Base-by-base conservation (phyloP, 345 rosid genomes). In the Nephelium lappaceum region DNA sequence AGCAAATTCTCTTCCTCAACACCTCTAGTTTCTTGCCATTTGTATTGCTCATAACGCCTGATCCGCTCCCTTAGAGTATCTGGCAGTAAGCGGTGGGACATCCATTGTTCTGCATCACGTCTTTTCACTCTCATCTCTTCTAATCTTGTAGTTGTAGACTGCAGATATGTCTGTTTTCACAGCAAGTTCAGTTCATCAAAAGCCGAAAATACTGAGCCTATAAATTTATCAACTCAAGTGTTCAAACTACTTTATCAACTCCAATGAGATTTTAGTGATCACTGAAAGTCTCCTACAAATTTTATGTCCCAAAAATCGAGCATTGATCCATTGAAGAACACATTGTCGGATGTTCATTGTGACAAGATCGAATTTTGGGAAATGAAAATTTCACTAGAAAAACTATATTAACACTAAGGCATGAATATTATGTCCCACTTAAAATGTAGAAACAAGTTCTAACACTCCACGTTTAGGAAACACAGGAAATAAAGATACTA, bases 91-190 rank as follows among this genome's bases (percentile, higher is more conserved):
- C 93, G 91, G 64, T 89, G 93, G 70, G 92, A 75, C 98, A 95
- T 95, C 98, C 98, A 95, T 81, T 91, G 95, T 58, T 95, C 97
- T 0, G 93, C 94, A 15, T 95, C 98, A 77, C 90, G 84, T 77
- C 98, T 87, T 83, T 91, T 95, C 60, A 93, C 89, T 83, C 93
- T 90, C 97, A 95, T 95, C 81, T 93, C 93, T 82, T 95, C 98
- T 84, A 91, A 81, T 81, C 96, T 88, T 5, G 88, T 89, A 14
- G 95, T 91, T 6, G 92, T 89, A 0, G 94, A 93, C 79, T 93
- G 97, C 86, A 93, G 82, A 77, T 91, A 93, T 9, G 94, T 93
- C 97, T 93, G 81, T 78, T 74, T 60, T 70, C 81, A 60, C 1
- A 69, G 78, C 67, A 80, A 75, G 23, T 73, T 57, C 47, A 57